Evolutionary conservation across 768 basidiomycete genomes (phyloP), one percentile per base, ranked within the genome.

Genomic region (Phanerochaete carnosa): DNA sequence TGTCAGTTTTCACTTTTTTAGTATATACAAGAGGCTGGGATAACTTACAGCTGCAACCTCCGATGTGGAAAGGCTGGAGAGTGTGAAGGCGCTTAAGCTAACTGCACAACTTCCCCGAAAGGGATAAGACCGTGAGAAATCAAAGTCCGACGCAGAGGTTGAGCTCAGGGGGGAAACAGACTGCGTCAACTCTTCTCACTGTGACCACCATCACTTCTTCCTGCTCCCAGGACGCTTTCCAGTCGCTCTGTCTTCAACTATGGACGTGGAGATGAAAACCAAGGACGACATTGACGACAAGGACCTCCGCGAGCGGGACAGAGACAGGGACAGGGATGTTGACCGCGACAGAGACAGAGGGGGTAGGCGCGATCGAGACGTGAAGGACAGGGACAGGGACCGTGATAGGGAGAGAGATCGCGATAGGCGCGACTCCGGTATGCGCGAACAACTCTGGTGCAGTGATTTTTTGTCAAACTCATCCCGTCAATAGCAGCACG

Each of bases 241-340:
- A 19, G 39, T 19, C 39, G 39, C 39, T 19, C 22, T 28, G 16
- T 49, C 47, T 55, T 53, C 35, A 60, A 43, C n/a, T 60, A 92
- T 92, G 90, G 90, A 92, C 71, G 82, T 91, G 64, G 90, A 92
- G 67, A 90, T 90, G 88, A 88, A 89, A 74, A 78, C 73, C 69
- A 91, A 90, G 72, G 88, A 90, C 59, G 87, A 90, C 63, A 74
- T 78, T 8, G 88, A 89, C 47, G 88, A 88, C 61, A 88, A 89
- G 74, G 75, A 75, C 59, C 78, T 78, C 55, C 70, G 76, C 46
- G 78, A 80, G 51, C 73, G 74, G 47, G 79, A 80, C 46, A 66
- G 75, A 29, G 78, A 80, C 62, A 68, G 73, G 28, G 77, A 79
- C 49, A 66, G 76, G 47, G 80, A 80, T 45, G 71, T 73, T 50